phyloP scores from a whole-genome alignment of 164 flowering plant species.

The Chimonanthus salicifolius region DNA sequence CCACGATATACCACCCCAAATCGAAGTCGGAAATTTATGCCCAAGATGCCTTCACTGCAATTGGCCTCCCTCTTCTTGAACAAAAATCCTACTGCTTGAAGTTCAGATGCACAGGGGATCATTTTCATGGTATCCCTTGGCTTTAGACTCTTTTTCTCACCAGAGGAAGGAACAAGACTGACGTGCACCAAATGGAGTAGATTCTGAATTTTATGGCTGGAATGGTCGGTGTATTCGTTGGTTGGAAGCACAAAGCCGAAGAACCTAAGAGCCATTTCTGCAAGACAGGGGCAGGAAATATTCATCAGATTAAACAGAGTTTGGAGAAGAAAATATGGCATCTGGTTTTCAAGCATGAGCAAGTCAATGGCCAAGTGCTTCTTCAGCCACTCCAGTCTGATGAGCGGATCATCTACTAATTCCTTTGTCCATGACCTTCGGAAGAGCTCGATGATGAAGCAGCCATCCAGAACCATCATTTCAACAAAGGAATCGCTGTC shows the following conservation, averaged over 20 bases:
- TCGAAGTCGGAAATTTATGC: conserved; percentile 37
- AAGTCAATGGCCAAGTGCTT: conserved; percentile 1
- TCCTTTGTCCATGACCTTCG: no score
- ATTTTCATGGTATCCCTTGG: conserved; percentile 1
- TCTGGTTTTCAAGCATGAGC: neutral
- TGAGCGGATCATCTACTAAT: no score
- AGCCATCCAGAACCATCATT: conserved; percentile 62
- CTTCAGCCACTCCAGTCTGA: no score
- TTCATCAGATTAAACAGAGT: neutral
- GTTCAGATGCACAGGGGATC: conserved; percentile 51
- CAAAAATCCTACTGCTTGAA: conserved; percentile 33
- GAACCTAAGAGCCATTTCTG: neutral
- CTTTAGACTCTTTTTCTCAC: neutral
- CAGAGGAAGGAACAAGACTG: neutral
- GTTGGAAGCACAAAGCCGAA: neutral
- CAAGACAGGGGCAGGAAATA: neutral
- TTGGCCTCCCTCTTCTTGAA: conserved; percentile 51
- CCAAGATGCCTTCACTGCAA: conserved; percentile 58
- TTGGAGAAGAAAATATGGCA: neutral
- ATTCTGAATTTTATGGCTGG: neutral
- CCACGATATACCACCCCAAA: conserved; percentile 36
- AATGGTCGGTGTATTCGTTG: neutral
- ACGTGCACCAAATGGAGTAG: neutral
- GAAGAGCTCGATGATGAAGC: conserved; percentile 22
- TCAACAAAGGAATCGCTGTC: conserved; percentile 32